Conservation (phyloP, 2,329 filamentous ascomycete species). For the Hymenoscyphus fraxineus region DNA sequence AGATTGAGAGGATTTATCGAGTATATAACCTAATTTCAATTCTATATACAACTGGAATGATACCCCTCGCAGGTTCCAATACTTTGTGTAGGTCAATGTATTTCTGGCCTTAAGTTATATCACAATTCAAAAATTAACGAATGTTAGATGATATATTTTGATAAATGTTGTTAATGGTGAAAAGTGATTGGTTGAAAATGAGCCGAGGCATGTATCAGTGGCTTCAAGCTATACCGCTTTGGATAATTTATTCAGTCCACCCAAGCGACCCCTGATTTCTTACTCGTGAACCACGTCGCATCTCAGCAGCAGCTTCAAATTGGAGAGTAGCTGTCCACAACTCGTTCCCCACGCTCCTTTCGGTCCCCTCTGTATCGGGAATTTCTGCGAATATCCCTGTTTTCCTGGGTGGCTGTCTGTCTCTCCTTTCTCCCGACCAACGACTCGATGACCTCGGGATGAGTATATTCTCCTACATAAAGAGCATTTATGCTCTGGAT, state of each 20-base stretch:
- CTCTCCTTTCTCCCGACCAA: not conserved
- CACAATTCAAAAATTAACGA: not conserved
- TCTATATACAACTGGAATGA: no score
- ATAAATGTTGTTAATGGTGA: not conserved
- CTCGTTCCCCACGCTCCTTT: not conserved
- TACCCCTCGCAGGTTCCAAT: no score
- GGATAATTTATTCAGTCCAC: not conserved
- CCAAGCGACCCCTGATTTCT: not conserved
- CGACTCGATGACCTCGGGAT: slow-evolving; percentile 28
- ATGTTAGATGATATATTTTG: not conserved
- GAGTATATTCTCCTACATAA: slow-evolving; percentile 40
- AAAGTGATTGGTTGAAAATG: not conserved
- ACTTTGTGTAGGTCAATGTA: no score
- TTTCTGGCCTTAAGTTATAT: no score
- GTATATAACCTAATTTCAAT: no score
- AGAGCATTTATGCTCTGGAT: slow-evolving; percentile 60
- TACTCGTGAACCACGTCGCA: not conserved
- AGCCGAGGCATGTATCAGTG: not conserved
- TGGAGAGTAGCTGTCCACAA: not conserved
- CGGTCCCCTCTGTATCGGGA: not conserved
- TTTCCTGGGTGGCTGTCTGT: not conserved
- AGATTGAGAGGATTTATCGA: no score
- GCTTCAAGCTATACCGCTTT: not conserved
- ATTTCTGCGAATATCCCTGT: not conserved
- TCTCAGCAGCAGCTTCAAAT: not conserved